These are phyloP conservation scores for Schizophyllum amplum DNA, from an alignment of 1,284 basidiomycete genomes.

Conservation along the genomic window DNA sequence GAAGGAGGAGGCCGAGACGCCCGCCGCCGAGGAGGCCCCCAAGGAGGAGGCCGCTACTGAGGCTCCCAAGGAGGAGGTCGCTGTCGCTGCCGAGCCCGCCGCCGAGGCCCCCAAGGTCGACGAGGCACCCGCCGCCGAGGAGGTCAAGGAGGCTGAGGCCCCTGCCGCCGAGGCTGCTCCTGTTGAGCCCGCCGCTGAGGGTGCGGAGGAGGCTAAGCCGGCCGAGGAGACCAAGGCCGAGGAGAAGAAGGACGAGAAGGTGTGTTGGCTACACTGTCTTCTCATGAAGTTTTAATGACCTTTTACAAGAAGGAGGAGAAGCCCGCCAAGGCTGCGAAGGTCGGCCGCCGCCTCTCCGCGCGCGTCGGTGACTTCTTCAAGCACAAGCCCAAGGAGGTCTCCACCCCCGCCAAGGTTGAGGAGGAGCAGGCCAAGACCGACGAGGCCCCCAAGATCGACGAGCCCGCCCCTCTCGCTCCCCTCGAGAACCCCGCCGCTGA, in stretches of 20 bases:
- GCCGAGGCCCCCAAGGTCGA: conserved; percentile 29
- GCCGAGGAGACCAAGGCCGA: conserved; percentile 24
- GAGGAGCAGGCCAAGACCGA: conserved; percentile 60
- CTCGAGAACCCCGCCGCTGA: conserved; percentile 64
- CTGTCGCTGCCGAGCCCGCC: conserved; percentile 23
- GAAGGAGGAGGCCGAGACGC: conserved; percentile 46
- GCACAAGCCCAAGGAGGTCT: conserved; percentile 64
- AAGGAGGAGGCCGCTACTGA: conserved; percentile 17
- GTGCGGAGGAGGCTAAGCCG: conserved; percentile 23
- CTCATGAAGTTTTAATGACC: neutral
- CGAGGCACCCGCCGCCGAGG: conserved; percentile 32
- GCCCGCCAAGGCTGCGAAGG: conserved; percentile 40
- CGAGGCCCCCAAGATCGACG: conserved; percentile 37
- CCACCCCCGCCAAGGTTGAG: conserved; percentile 75
- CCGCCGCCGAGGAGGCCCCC: conserved; percentile 22
- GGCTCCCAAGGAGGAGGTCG: conserved; percentile 24
- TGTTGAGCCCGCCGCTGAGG: conserved; percentile 20
- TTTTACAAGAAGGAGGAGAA: conserved; percentile 28
- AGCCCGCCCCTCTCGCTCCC: conserved; percentile 65
- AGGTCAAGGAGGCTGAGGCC: conserved; percentile 52
- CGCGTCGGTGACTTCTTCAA: conserved; percentile 77
- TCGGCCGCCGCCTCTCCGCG: conserved; percentile 68
- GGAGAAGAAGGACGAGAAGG: conserved; percentile 58
- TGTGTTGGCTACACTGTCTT: conserved; percentile 16
- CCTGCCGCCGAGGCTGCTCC: conserved; percentile 21